A percentile compares a stretch with the other conserved stretches of the same genome.
Conservation (phyloP, 2,329 filamentous ascomycete species). For the Pestalotiopsis sp. region DNA sequence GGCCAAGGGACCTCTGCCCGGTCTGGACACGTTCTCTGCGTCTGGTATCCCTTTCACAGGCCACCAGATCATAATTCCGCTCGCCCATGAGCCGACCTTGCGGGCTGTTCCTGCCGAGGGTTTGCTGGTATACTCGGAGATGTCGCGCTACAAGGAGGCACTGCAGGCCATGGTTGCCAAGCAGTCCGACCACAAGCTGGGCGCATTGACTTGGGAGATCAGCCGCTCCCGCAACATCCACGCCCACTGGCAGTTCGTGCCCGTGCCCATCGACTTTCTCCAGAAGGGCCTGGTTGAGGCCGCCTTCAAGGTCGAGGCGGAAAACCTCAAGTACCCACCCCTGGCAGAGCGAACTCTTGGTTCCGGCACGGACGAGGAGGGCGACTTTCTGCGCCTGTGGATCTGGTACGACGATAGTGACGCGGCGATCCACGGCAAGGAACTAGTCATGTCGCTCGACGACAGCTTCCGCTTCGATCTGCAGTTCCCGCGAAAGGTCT, state of each 20-base stretch:
- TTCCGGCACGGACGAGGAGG: constrained; percentile 50
- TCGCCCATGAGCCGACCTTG: constrained; percentile 79
- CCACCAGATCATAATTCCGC: constrained; percentile 89
- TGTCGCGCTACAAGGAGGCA: constrained; percentile 77
- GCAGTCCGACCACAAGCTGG: constrained; percentile 62
- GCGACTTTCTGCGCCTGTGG: constrained; percentile 82
- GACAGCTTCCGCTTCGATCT: constrained; percentile 79
- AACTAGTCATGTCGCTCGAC: constrained; percentile 74
- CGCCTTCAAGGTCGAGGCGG: constrained; percentile 85
- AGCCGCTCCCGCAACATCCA: constrained; percentile 81
- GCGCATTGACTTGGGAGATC: constrained; percentile 91
- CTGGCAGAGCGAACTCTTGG: constrained; percentile 52
- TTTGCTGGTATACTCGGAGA: constrained; percentile 70
- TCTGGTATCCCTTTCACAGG: constrained; percentile 74
- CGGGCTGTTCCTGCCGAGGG: constrained; percentile 63
- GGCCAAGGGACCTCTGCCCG: constrained; percentile 86
- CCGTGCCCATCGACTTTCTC: constrained; percentile 70
- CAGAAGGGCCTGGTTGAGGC: constrained; percentile 78
- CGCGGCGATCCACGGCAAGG: constrained; percentile 63
- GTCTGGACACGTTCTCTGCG: constrained; percentile 64
- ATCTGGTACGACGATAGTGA: constrained; percentile 68
- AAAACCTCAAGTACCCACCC: constrained; percentile 65
- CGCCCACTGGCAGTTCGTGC: constrained; percentile 91
- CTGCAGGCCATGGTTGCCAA: constrained; percentile 79
- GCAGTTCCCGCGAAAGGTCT: constrained; percentile 84